Evolutionary conservation across 2,329 filamentous ascomycete genomes (phyloP), one percentile per base, ranked within the genome.

Genomic region (Colletotrichum tofieldiae): DNA sequence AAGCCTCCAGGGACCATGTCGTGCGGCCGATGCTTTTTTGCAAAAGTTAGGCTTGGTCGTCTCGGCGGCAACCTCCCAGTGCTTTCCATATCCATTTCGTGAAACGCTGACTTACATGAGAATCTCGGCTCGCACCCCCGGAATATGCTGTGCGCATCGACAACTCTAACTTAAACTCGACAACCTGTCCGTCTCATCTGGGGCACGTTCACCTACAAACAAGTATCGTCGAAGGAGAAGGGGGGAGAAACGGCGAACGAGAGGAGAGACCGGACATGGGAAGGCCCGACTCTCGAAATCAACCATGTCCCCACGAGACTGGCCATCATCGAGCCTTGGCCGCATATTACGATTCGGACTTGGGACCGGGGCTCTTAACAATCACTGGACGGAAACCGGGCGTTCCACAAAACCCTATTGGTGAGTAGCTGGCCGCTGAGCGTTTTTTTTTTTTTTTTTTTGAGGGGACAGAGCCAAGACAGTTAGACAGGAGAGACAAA

Each of bases 311-410:
- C 39, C 41, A 20, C 9, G 37, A 67, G 37, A 45, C 56, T 62
- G 39, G 41, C 41, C 39, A 47, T 47, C 37, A 62, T 41, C 49
- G 49, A 62, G 65, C 11, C 65, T 61, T 68, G 65, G 49, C 65
- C 58, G 56, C 65, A 63, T 56, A 37, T 68, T 58, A 62, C 65
- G 58, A 68, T 49, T 56, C 41, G 58, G 32, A 52, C 47, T 29
- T 61, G 55, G 55, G 47, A 56, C 65, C 56, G 55, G 23, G 29
- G 35, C 65, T 37, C 51, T 32, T 58, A 32, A 45, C 29, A 41
- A 41, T 41, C 55, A 54, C 47, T 54, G 55, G 55, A 67, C 37
- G 55, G 65, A 43, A 20, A 20, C 29, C 47, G 23, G 35, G 37
- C 26, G 65, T 43, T 60, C 65, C 55, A 32, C 65, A 60, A 52